Evolutionary conservation across 139 green algal genomes (phyloP).

Genomic region (Nannochloris sp.): DNA sequence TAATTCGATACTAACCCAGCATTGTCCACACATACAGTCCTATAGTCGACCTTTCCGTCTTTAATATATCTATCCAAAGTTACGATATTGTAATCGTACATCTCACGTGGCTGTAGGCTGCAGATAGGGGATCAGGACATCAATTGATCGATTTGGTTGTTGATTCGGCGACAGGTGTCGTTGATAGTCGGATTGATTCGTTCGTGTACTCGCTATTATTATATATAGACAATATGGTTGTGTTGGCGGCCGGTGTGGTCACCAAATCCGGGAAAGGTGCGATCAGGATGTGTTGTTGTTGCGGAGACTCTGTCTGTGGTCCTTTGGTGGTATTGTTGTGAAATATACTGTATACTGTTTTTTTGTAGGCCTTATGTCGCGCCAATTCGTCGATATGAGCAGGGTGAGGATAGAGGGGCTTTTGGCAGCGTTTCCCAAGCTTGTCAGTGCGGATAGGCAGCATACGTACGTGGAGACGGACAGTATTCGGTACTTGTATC

Average conservation of each 20-base stretch:
- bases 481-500: constrained; percentile 98
- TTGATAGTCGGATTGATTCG: too few relatives aligned
- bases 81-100: too few relatives aligned
- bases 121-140: too few relatives aligned
- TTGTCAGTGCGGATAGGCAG: constrained; percentile 91
- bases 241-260: constrained; percentile 80
- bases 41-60: too few relatives aligned
- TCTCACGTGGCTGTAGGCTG: too few relatives aligned
- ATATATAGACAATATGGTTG: constrained; percentile 60
- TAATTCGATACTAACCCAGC: too few relatives aligned
- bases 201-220: too few relatives aligned
- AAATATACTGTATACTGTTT: neutral
- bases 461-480: constrained; percentile 99
- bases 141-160: too few relatives aligned
- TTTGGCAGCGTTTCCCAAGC: constrained; percentile 96
- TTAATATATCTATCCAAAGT: too few relatives aligned
- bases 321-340: neutral
- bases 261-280: constrained; percentile 87
- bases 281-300: neutral
- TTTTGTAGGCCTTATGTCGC: constrained; percentile 84
- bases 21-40: too few relatives aligned
- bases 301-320: neutral
- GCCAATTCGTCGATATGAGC: constrained; percentile 90
- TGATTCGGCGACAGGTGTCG: too few relatives aligned
- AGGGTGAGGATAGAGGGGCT: constrained; percentile 96